Conservation (phyloP, 1,139 yeast species). For the Pichia sp. region DNA sequence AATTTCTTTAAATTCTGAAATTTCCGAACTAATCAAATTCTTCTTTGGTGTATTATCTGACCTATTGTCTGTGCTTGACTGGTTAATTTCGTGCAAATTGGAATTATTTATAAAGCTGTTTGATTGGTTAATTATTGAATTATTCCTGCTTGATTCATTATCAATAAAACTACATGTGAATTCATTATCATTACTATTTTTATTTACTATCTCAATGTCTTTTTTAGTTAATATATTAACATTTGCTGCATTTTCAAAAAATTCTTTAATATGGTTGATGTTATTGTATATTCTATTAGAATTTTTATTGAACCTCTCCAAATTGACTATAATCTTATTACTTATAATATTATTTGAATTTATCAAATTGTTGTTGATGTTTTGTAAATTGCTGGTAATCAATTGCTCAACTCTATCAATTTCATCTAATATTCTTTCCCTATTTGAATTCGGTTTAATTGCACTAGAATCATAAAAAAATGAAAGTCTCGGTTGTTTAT, state of each 20-base stretch:
- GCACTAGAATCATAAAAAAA: constrained; percentile 24
- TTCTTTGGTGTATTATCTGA: neutral
- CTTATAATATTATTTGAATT: constrained; percentile 57
- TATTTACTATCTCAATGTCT: constrained; percentile 10
- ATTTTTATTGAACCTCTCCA: constrained; percentile 50
- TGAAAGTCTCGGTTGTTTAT: constrained; percentile 24
- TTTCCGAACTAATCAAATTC: constrained; percentile 3
- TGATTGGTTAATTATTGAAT: neutral
- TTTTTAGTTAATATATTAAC: constrained; percentile 31
- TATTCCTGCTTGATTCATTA: neutral
- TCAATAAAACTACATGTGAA: neutral
- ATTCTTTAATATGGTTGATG: constrained; percentile 66
- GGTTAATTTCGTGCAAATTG: neutral
- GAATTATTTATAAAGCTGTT: neutral
- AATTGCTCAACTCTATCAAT: constrained; percentile 74
- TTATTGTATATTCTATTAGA: constrained; percentile 54
- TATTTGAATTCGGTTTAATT: constrained; percentile 22
- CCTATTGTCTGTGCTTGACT: neutral
- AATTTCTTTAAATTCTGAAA: constrained; percentile 8
- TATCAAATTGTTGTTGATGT: constrained; percentile 67
- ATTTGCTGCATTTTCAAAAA: constrained; percentile 70
- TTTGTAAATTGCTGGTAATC: constrained; percentile 71
- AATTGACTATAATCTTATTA: constrained; percentile 54
- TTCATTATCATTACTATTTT: neutral
- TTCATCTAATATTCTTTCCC: constrained; percentile 32